These are phyloP conservation scores for Phytophthora multivora DNA, from an alignment of 352 stramenopile genomes.

Conservation along the genomic window DNA sequence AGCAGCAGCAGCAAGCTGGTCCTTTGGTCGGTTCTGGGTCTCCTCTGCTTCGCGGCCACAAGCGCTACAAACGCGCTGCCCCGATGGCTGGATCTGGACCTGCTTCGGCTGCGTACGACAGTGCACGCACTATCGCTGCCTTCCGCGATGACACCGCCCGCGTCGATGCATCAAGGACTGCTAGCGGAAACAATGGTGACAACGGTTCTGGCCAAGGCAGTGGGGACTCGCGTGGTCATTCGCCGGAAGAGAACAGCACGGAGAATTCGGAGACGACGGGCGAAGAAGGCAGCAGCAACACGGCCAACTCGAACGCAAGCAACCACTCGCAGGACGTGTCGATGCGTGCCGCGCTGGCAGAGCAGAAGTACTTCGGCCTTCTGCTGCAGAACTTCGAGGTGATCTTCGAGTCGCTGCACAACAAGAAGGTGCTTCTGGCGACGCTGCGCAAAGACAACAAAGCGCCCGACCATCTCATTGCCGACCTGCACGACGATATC, in stretches of 20 bases:
- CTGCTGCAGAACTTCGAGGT: constrained; percentile 86
- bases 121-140: constrained; percentile 31
- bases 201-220: constrained; percentile 21
- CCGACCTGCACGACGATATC: constrained; percentile 81
- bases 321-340: constrained; percentile 48
- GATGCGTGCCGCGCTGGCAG: constrained; percentile 61
- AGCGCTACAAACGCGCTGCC: constrained; percentile 68
- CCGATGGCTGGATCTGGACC: constrained; percentile 24
- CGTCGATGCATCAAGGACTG: constrained; percentile 12
- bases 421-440: constrained; percentile 82
- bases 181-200: constrained; percentile 13
- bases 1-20: constrained; percentile 31
- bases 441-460: constrained; percentile 72
- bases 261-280: constrained; percentile 85
- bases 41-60: constrained; percentile 47
- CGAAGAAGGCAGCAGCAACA: constrained; percentile 63
- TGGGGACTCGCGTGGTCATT: constrained; percentile 38
- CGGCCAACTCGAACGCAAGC: constrained; percentile 54
- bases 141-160: constrained; percentile 19
- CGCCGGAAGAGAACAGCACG: constrained; percentile 56
- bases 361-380: constrained; percentile 84
- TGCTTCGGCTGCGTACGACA: constrained; percentile 29
- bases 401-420: constrained; percentile 85
- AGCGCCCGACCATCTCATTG: constrained; percentile 72
- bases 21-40: constrained; percentile 38